Percentiles rank a stretch among this genome's conserved stretches.
Evolutionary conservation across 2,329 filamentous ascomycete species (phyloP).

Genomic region (Colletotrichum sojae): DNA sequence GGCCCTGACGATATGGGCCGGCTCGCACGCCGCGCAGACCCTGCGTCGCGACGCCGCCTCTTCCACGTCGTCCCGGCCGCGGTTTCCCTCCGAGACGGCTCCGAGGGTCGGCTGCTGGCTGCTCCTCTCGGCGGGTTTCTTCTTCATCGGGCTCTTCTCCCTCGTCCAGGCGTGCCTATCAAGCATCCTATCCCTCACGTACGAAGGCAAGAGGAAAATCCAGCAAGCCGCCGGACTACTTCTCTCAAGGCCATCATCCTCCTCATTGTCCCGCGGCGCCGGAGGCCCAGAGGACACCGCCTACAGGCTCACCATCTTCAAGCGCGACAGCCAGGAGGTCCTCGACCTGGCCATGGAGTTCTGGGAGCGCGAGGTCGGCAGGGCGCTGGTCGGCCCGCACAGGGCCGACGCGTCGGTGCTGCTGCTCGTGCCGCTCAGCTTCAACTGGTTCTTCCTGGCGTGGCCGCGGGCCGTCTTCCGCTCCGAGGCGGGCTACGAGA

Average conservation of each 20-base stretch:
- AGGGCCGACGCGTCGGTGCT: neutral
- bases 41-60: neutral
- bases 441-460: neutral
- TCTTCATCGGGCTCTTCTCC: constrained; percentile 4
- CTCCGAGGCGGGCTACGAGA: neutral
- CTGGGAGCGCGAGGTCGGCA: neutral
- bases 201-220: neutral
- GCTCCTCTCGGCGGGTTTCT: neutral
- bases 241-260: no score
- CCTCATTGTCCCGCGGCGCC: neutral
- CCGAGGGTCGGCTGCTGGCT: neutral
- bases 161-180: neutral
- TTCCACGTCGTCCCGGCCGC: neutral
- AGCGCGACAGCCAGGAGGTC: neutral
- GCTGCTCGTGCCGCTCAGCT: neutral
- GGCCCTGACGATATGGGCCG: neutral
- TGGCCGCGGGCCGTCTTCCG: neutral
- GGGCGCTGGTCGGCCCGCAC: neutral
- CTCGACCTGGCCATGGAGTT: neutral
- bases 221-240: no score
- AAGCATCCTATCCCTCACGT: neutral
- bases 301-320: neutral
- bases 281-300: neutral
- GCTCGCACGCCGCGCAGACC: neutral
- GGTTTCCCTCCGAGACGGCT: neutral